These are phyloP conservation scores for Sporothrix phasma DNA, from an alignment of 2,329 filamentous ascomycete genomes.

Conservation along the genomic window DNA sequence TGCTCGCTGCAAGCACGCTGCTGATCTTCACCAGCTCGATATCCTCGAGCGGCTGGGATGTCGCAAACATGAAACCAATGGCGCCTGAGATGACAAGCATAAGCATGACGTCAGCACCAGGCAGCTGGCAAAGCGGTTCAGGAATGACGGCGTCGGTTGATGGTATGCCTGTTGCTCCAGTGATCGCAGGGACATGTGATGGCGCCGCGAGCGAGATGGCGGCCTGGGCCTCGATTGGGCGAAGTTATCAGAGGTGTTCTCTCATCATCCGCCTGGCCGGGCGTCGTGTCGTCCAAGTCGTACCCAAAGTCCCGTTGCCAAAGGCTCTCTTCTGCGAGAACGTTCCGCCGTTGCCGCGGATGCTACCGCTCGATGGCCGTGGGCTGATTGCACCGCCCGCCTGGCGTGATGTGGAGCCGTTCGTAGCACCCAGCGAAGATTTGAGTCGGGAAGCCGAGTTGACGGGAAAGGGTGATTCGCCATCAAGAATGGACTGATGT, in stretches of 20 bases:
- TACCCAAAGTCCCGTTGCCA: constrained; percentile 48
- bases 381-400: constrained; percentile 63
- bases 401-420: constrained; percentile 27
- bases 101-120: constrained; percentile 75
- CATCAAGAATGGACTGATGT: constrained; percentile 64
- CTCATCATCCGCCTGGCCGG: constrained; percentile 72
- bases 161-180: constrained; percentile 64
- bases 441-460: constrained; percentile 52
- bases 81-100: constrained; percentile 74
- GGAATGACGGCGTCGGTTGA: constrained; percentile 45
- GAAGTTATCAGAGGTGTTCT: constrained; percentile 65
- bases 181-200: constrained; percentile 50
- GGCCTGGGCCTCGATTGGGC: constrained; percentile 45
- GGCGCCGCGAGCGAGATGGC: constrained; percentile 48
- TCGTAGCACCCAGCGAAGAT: constrained; percentile 35
- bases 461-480: constrained; percentile 55
- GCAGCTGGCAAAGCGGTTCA: constrained; percentile 73
- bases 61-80: constrained; percentile 81
- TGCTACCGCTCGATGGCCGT: constrained; percentile 30
- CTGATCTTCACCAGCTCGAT: constrained; percentile 72
- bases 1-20: constrained; percentile 87
- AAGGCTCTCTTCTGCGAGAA: constrained; percentile 14
- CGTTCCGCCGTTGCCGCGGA: constrained; percentile 14
- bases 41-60: constrained; percentile 74
- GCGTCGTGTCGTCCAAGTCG: constrained; percentile 63